Conservation (phyloP, 2,329 filamentous ascomycete species). For the Fusarium virguliforme region DNA sequence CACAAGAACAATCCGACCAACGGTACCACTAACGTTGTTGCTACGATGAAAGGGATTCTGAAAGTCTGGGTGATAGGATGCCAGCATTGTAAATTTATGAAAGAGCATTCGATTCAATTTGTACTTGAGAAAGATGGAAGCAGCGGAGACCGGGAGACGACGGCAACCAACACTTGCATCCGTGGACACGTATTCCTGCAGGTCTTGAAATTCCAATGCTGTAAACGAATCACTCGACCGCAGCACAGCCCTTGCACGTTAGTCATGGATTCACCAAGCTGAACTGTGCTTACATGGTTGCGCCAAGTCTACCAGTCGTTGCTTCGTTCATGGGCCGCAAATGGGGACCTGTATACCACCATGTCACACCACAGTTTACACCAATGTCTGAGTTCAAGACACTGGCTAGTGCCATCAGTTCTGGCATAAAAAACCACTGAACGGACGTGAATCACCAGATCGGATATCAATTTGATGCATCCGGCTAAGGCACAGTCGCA, state of each 20-base stretch:
- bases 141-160: not conserved
- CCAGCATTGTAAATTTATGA: not conserved
- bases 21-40: not conserved
- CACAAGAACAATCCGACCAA: not conserved
- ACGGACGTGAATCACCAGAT: not conserved
- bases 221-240: not conserved
- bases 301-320: not conserved
- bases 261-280: not conserved
- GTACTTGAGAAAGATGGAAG: not conserved
- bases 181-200: not conserved
- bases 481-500: not conserved
- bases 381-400: not conserved
- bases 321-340: not conserved
- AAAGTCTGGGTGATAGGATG: not conserved
- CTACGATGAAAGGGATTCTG: not conserved
- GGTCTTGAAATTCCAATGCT: not conserved
- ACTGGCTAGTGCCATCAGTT: not conserved
- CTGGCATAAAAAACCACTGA: not conserved
- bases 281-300: not conserved
- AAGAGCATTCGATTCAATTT: not conserved
- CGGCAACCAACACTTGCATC: not conserved
- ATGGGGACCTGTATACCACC: not conserved
- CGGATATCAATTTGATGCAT: not conserved
- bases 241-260: not conserved
- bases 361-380: not conserved